Evolutionary conservation across 2,329 filamentous ascomycete genomes (phyloP).

Genomic region (Fusarium sp.): DNA sequence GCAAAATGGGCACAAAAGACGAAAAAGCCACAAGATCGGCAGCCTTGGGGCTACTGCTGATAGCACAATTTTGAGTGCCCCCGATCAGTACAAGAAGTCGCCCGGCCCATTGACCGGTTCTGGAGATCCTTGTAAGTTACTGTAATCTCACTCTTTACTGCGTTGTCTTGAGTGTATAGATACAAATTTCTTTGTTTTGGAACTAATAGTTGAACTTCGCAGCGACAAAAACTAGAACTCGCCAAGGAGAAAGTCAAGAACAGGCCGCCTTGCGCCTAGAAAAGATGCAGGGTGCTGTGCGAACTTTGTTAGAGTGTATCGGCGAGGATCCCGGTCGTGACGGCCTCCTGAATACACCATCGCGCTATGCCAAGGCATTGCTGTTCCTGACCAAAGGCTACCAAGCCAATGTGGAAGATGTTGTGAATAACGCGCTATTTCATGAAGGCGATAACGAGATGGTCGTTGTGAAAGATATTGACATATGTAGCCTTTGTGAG

Average conservation of each 20-base stretch:
- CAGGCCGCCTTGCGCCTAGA: slow-evolving; percentile 59
- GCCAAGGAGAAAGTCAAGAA: slow-evolving; percentile 61
- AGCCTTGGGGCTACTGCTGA: slow-evolving; percentile 40
- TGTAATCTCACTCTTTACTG: not conserved
- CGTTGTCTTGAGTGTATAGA: not conserved
- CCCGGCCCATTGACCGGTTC: slow-evolving; percentile 67
- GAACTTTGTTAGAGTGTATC: slow-evolving; percentile 72
- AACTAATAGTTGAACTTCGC: slow-evolving; percentile 38
- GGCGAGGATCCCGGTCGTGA: slow-evolving; percentile 73
- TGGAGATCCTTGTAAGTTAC: slow-evolving; percentile 63
- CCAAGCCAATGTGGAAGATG: slow-evolving; percentile 88
- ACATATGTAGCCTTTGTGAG: slow-evolving; percentile 84
- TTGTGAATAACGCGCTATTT: slow-evolving; percentile 94
- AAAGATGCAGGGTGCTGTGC: slow-evolving; percentile 68
- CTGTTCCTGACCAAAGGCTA: slow-evolving; percentile 97
- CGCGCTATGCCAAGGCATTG: slow-evolving; percentile 93
- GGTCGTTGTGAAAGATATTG: slow-evolving; percentile 97
- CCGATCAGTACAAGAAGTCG: slow-evolving; percentile 50
- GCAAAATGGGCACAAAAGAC: slow-evolving; percentile 22
- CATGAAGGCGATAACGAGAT: slow-evolving; percentile 96
- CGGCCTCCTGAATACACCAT: slow-evolving; percentile 74
- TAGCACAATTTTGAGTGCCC: slow-evolving; percentile 36
- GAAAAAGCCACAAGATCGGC: not conserved
- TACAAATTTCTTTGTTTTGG: slow-evolving; percentile 51
- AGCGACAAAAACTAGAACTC: slow-evolving; percentile 63